phyloP scores from a whole-genome alignment of 495 filamentous ascomycete genomes.

The Geoglossum glabrum region DNA sequence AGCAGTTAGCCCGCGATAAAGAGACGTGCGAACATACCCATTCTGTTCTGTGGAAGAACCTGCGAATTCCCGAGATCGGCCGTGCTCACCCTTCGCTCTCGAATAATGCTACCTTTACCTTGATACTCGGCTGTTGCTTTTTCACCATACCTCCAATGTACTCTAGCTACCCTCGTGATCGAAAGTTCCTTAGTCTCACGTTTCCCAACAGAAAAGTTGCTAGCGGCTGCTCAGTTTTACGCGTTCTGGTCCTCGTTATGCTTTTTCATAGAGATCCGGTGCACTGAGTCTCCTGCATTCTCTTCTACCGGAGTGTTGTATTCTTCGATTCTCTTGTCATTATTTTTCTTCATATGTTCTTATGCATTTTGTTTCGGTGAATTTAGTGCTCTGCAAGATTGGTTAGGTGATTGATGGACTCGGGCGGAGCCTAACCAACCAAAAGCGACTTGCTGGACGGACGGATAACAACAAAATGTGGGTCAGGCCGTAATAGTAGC shows the following conservation, averaged over 20 bases:
- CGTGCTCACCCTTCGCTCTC: background rate
- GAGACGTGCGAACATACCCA: background rate
- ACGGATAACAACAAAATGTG: background rate
- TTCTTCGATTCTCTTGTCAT: constrained; percentile 1
- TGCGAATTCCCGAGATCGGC: background rate
- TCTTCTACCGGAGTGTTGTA: background rate
- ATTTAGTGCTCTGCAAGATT: background rate
- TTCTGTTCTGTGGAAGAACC: background rate
- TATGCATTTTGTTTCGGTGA: background rate
- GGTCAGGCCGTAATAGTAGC: background rate
- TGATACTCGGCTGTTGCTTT: background rate
- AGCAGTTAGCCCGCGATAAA: background rate
- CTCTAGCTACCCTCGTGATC: background rate
- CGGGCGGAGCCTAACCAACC: background rate
- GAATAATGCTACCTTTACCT: background rate
- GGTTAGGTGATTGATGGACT: background rate
- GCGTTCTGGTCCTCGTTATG: background rate
- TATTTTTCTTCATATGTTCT: background rate
- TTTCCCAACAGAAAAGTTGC: background rate
- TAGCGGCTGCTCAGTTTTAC: background rate
- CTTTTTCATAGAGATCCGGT: constrained; percentile 1
- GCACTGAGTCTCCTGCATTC: background rate
- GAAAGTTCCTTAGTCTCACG: background rate
- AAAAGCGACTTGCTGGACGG: background rate
- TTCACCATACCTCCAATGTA: background rate